A percentile compares a stretch with the other conserved stretches of the same genome.
Conservation (phyloP, 495 filamentous ascomycete species). For the Aspergillus hancockii region DNA sequence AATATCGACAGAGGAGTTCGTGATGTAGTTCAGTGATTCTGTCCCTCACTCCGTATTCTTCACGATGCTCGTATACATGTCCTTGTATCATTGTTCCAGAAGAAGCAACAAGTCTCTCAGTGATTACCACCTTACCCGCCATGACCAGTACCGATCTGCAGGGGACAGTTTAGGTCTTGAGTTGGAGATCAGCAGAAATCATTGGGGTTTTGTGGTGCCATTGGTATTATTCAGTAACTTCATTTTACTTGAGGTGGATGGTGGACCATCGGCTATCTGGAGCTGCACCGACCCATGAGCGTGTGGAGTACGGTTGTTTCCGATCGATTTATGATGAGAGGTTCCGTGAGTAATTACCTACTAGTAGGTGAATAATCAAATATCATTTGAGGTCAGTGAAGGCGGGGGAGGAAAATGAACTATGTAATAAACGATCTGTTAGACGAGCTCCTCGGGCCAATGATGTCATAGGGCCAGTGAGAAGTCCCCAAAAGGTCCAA, state of each 20-base stretch:
- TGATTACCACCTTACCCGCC: not conserved
- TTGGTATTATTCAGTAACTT: constrained; percentile 32
- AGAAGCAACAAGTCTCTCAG: not conserved
- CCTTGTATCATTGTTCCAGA: not conserved
- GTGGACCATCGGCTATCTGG: constrained; percentile 18
- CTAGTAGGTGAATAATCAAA: too few species aligned
- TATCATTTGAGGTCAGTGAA: not conserved
- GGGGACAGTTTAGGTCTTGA: constrained; percentile 7
- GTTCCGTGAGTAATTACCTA: too few species aligned
- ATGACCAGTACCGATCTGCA: constrained; percentile 17
- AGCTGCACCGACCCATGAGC: constrained; percentile 24
- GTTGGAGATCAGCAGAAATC: constrained; percentile 3
- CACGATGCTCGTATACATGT: not conserved
- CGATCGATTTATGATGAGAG: constrained; percentile 23
- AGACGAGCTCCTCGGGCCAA: constrained; percentile 9
- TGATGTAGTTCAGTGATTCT: not conserved
- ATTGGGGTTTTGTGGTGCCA: not conserved
- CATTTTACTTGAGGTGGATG: constrained; percentile 23
- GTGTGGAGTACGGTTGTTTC: constrained; percentile 29
- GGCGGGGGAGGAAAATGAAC: not conserved
- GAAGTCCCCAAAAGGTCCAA: not conserved
- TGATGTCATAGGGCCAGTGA: constrained; percentile 18
- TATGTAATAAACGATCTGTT: not conserved
- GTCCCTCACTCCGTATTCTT: not conserved
- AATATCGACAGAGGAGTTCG: not conserved